phyloP scores from a whole-genome alignment of 345 rosid genomes.

The Euphorbia lathyris region DNA sequence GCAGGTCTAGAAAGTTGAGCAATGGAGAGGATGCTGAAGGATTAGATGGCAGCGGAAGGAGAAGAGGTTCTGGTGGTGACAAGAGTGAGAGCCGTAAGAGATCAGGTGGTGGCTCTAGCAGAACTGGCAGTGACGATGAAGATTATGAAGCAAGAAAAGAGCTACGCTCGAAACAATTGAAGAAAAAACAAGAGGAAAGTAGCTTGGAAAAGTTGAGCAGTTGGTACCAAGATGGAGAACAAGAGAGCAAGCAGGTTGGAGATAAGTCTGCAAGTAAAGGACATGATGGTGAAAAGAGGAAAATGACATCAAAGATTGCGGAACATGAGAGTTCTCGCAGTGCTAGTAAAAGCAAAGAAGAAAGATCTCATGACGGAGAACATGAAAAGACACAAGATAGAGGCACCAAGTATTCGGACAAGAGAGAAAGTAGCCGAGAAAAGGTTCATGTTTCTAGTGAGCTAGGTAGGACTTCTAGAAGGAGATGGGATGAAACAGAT shows the following conservation, averaged over 20 bases:
- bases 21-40: slow-evolving; percentile 57
- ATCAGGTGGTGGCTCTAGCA: slow-evolving; percentile 46
- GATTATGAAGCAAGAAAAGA: slow-evolving; percentile 54
- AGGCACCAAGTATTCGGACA: slow-evolving; percentile 58
- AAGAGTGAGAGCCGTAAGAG: slow-evolving; percentile 59
- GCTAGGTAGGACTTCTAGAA: slow-evolving; percentile 58
- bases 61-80: slow-evolving; percentile 53
- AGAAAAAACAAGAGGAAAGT: slow-evolving; percentile 88
- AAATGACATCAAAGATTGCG: slow-evolving; percentile 45
- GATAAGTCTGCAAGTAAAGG: slow-evolving; percentile 56
- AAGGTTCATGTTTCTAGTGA: slow-evolving; percentile 71
- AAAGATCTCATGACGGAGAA: slow-evolving; percentile 50
- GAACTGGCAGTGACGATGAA: slow-evolving; percentile 60
- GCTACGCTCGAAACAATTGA: slow-evolving; percentile 47
- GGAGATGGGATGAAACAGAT: slow-evolving; percentile 83
- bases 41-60: slow-evolving; percentile 49
- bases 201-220: slow-evolving; percentile 82
- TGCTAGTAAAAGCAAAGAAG: slow-evolving; percentile 71
- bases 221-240: slow-evolving; percentile 92
- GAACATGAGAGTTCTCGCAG: slow-evolving; percentile 52
- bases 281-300: slow-evolving; percentile 59
- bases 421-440: slow-evolving; percentile 65
- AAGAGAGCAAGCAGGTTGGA: slow-evolving; percentile 54
- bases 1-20: slow-evolving; percentile 54
- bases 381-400: slow-evolving; percentile 51